A percentile compares a stretch with the other conserved stretches of the same genome.
Conservation (phyloP, 2,329 filamentous ascomycete species). For the Dactylellina parvicollis region DNA sequence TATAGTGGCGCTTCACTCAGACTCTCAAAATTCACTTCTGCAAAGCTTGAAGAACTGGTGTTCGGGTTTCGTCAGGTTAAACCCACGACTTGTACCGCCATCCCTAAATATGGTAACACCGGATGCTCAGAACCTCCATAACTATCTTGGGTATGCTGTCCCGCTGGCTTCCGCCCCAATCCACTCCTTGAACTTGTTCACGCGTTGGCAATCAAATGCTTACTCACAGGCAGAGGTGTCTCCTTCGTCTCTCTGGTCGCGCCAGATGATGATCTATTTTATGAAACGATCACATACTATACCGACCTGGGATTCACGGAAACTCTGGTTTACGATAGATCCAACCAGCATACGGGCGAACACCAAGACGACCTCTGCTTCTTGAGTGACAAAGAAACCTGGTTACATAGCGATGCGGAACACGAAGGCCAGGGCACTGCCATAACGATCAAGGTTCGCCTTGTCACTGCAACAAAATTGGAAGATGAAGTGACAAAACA, state of each 20-base stretch:
- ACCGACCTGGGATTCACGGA: slow-evolving; percentile 58
- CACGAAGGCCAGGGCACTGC: slow-evolving; percentile 52
- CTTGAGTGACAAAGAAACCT: slow-evolving; percentile 58
- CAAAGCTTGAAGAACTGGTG: slow-evolving; percentile 22
- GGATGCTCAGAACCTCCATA: slow-evolving; percentile 55
- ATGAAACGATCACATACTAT: slow-evolving; percentile 58
- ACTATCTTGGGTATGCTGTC: slow-evolving; percentile 55
- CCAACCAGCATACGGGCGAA: slow-evolving; percentile 48
- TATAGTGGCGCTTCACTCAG: not conserved
- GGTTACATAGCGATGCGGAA: slow-evolving; percentile 56
- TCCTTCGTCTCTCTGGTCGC: slow-evolving; percentile 58
- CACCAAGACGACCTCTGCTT: slow-evolving; percentile 57
- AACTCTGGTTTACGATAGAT: slow-evolving; percentile 57
- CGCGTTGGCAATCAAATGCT: not conserved
- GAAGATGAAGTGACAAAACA: slow-evolving; percentile 24
- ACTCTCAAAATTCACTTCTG: slow-evolving; percentile 6
- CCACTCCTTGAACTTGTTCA: slow-evolving; percentile 14
- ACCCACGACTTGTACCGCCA: not conserved
- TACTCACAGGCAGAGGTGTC: slow-evolving; percentile 53
- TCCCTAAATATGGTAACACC: slow-evolving; percentile 48
- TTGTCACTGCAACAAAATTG: slow-evolving; percentile 50
- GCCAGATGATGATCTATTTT: slow-evolving; percentile 58
- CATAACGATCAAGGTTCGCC: slow-evolving; percentile 57
- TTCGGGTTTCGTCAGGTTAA: slow-evolving; percentile 1
- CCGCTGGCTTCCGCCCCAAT: slow-evolving; percentile 6